A percentile compares a stretch with the other conserved stretches of the same genome.
Conservation (phyloP, 768 basidiomycete species). For the Amylocystis lapponica region DNA sequence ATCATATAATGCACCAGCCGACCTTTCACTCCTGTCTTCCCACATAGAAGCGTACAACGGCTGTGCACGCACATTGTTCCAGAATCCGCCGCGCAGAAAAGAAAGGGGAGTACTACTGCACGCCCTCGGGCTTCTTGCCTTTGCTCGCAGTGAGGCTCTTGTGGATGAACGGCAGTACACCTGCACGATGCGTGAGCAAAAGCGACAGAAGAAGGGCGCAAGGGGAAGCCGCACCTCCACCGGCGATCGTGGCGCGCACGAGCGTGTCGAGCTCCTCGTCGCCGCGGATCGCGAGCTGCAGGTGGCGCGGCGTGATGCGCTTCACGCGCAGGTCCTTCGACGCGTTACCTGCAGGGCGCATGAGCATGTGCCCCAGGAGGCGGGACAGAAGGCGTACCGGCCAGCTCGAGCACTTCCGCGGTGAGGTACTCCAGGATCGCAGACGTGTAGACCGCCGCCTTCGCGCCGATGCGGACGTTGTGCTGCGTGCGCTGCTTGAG, state of each 20-base stretch:
- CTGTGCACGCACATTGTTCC: too few species aligned
- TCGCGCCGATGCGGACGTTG: slow-evolving; percentile 95
- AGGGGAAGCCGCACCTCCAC: slow-evolving; percentile 38
- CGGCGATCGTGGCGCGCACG: slow-evolving; percentile 90
- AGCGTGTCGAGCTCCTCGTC: slow-evolving; percentile 97
- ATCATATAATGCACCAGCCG: too few species aligned
- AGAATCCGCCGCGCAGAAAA: too few species aligned
- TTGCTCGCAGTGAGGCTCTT: slow-evolving; percentile 60
- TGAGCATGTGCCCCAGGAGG: not conserved
- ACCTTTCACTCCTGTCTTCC: too few species aligned
- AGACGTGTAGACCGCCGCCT: slow-evolving; percentile 94
- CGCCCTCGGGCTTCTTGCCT: slow-evolving; percentile 30
- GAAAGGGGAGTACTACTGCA: too few species aligned
- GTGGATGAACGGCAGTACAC: slow-evolving; percentile 86
- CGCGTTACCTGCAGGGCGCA: slow-evolving; percentile 71
- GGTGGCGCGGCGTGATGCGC: slow-evolving; percentile 92
- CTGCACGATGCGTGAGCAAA: slow-evolving; percentile 19
- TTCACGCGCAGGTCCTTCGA: slow-evolving; percentile 97
- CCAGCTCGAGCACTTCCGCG: slow-evolving; percentile 92
- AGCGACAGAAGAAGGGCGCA: not conserved
- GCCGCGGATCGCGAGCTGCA: slow-evolving; percentile 93
- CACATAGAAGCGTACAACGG: too few species aligned
- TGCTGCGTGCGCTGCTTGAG: slow-evolving; percentile 89
- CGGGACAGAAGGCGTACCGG: slow-evolving; percentile 49
- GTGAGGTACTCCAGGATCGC: slow-evolving; percentile 96